Base-by-base conservation (phyloP, 495 filamentous ascomycete species). In the Viridothelium virens region DNA sequence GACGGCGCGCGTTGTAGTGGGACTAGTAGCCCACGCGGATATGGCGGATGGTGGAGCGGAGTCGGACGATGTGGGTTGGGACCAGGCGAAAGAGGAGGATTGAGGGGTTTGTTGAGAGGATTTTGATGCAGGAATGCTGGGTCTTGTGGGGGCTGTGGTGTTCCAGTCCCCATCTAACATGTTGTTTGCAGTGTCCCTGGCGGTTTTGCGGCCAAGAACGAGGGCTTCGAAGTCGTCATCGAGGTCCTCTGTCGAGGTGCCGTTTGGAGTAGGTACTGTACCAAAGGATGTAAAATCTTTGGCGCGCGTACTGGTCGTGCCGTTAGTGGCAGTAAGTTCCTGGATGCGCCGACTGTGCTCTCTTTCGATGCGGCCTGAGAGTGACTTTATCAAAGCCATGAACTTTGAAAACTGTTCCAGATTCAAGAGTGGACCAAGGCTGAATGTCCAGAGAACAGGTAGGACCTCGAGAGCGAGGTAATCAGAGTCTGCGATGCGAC, bases 391-490 rank as follows among this genome's bases (percentile, higher is more conserved):
- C 31, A 94, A 78, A 2, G 82, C 74, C 90, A 97, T 98, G 73
- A 92, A 97, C 0, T 83, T 77, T 69, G 90, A 86, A 75, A 97
- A 98, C 76, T 97, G 91, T 18, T 85, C 79, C 3, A 97, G 81
- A 70, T 96, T 86, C 7, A 98, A 80, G 14, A 97, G 80, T 0
- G 94, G 94, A 0, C 93, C 94, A 36, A 98, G 82, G 73, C 87
- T 90, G 83, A 98, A 97, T 64, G 77, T 85, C 95, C 95, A 98
- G 4, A 98, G 79, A 39, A 91, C 81, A 0, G 94, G 95, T 16
- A 98, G 78, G 38, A 95, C 85, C 63, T 97, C 93, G 79, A 94
- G 83, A 2, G 95, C 94, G 38, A 97, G 83, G 71, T 96, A 97
- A n/a, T 97, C 94, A 3, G 88, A 81, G 71, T 97, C 94, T 3